Percentiles rank a stretch among this genome's conserved stretches.
Conservation (phyloP, 148 eudicot species). For the Pouteria glomerata region DNA sequence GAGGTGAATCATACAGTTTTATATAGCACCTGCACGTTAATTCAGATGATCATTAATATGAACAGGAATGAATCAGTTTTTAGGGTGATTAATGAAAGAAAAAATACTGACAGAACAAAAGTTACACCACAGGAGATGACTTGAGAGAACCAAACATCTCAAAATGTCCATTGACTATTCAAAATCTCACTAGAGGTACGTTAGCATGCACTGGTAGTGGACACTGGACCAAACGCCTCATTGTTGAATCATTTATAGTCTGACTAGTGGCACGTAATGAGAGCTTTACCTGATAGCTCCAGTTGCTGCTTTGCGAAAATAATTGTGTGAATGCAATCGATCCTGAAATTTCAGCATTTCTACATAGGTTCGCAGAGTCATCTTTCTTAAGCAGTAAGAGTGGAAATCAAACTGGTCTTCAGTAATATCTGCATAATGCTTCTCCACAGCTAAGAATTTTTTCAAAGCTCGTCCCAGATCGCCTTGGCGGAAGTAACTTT, state of each 20-base stretch:
- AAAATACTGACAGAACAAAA: neutral
- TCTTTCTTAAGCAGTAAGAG: conserved; percentile 94
- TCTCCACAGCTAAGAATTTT: conserved; percentile 92
- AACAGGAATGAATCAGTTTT: neutral
- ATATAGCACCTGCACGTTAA: conserved; percentile 74
- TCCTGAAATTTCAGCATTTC: conserved; percentile 97
- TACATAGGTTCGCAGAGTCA: conserved; percentile 90
- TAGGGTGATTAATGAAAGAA: neutral
- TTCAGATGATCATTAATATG: conserved; percentile 1
- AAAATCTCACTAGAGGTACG: conserved; percentile 1
- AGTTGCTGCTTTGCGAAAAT: conserved; percentile 90
- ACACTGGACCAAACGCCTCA: neutral
- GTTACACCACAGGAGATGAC: neutral
- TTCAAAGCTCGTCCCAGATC: conserved; percentile 93
- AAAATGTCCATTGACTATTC: neutral
- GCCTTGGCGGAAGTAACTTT: conserved; percentile 93
- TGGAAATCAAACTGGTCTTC: conserved; percentile 99
- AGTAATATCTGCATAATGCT: conserved; percentile 94
- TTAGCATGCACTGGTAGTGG: neutral
- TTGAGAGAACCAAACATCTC: neutral
- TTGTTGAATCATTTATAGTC: neutral
- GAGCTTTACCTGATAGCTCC: conserved; percentile 72
- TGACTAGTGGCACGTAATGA: neutral
- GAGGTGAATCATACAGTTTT: conserved; percentile 81
- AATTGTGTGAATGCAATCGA: conserved; percentile 85